phyloP scores from a whole-genome alignment of 257 asterid genomes.

The Mentha longifolia region DNA sequence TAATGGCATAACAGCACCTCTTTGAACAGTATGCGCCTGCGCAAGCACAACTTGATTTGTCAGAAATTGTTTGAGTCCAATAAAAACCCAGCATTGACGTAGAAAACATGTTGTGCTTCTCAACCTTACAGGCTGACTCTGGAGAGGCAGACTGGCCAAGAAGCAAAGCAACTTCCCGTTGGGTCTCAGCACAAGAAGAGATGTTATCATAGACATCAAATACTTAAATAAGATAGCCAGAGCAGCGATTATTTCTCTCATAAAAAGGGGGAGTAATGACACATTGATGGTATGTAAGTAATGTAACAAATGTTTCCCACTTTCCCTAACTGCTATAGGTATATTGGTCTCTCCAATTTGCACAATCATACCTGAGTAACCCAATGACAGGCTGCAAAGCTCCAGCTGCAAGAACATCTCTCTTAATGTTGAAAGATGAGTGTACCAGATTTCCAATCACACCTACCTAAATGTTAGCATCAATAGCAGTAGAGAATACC shows the following conservation, averaged over 20 bases:
- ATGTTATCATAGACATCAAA: slow-evolving; percentile 45
- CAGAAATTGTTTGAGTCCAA: too few species aligned
- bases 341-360: background rate
- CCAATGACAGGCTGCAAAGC: too few species aligned
- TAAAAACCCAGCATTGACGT: too few species aligned
- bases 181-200: slow-evolving; percentile 96
- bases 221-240: slow-evolving; percentile 26
- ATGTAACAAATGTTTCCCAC: slow-evolving; percentile 5
- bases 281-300: background rate
- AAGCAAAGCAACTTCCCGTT: slow-evolving; percentile 91
- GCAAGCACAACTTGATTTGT: background rate
- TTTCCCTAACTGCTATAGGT: background rate
- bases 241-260: background rate
- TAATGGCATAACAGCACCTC: too few species aligned
- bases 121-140: too few species aligned
- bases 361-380: slow-evolving; percentile 77
- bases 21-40: slow-evolving; percentile 12
- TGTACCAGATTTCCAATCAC: slow-evolving; percentile 97
- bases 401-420: slow-evolving; percentile 95
- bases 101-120: too few species aligned
- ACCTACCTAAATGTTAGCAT: slow-evolving; percentile 72
- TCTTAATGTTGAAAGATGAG: slow-evolving; percentile 91
- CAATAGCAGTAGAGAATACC: slow-evolving; percentile 20
- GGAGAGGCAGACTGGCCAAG: slow-evolving; percentile 29
- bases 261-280: background rate